phyloP scores from a whole-genome alignment of 2,329 filamentous ascomycete species.

The Fusarium nelsonii region DNA sequence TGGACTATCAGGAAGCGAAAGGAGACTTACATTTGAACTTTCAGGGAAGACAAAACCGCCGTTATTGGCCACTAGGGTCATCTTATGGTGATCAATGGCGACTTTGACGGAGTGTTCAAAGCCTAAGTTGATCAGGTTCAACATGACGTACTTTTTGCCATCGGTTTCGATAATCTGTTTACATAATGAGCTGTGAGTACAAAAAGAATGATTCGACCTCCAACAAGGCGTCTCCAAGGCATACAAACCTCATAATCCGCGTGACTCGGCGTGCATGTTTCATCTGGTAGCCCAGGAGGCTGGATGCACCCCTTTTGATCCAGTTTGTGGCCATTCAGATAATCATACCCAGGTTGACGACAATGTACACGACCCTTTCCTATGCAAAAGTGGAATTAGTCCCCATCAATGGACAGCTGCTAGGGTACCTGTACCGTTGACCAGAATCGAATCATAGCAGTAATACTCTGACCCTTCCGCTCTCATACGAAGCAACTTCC shows the following conservation, averaged over 20 bases:
- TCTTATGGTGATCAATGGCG: conserved; percentile 6
- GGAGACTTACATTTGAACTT: not conserved
- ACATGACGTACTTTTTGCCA: conserved; percentile 1
- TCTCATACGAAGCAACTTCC: conserved; percentile 14
- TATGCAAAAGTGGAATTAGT: not conserved
- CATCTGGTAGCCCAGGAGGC: not conserved
- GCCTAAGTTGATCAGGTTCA: conserved; percentile 13
- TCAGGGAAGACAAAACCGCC: conserved; percentile 13
- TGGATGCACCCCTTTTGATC: conserved; percentile 14
- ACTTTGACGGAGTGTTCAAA: conserved; percentile 13
- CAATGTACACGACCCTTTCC: conserved; percentile 16
- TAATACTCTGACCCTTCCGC: conserved; percentile 12
- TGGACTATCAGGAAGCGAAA: accelerated
- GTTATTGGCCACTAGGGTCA: conserved; percentile 9
- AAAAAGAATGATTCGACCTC: no score
- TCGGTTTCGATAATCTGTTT: conserved; percentile 3
- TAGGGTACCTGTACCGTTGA: not conserved
- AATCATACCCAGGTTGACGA: not conserved
- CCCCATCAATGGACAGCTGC: accelerated
- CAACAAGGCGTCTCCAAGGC: no score
- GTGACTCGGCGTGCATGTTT: not conserved
- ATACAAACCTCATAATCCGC: conserved; percentile 4
- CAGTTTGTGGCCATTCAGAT: not conserved
- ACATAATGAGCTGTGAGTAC: not conserved
- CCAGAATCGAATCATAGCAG: conserved; percentile 9